Evolutionary conservation across 1,139 yeast genomes (phyloP), one percentile per base, ranked within the genome.

Genomic region (Suhomyces guaymorum): DNA sequence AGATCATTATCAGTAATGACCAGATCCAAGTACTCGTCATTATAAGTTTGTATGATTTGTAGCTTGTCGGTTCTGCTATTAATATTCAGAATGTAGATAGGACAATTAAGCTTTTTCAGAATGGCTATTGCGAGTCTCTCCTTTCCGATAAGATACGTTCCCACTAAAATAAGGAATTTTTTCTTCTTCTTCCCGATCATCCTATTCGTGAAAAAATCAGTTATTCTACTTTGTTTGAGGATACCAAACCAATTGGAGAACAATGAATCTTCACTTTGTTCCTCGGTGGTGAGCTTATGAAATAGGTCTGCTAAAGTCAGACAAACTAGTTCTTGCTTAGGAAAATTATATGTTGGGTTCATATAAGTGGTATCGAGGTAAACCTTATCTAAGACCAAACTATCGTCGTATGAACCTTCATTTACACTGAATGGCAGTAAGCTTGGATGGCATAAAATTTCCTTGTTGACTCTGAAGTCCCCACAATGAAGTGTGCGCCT

Each of bases 101-200:
- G 51, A 70, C 73, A 66, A 7, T 40, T 33, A 12, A 87, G 54
- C n/a, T 54, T 53, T 28, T 72, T 60, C 52, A 90, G 92, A 20
- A 87, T 70, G 1, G 78, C 68, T 7, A 87, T 61, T 0, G 96
- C 97, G 17, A 92, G 57, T 39, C 81, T 75, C 54, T 92, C 98
- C 55, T 92, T 92, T 2, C 98, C 97, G 26, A 92, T 88, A 2
- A 90, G 75, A 56, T 92, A 92, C 0, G 96, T 82, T 0, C 97
- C 97, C n/a, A 92, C 81, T 15, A 86, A 65, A 7, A 86, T 76
- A 39, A 89, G 65, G 42, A 75, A 68, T 45, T 59, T 63, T 42
- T 69, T 66, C 48, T 63, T 66, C 48, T 63, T 65, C 33, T 49
- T 55, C 18, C 35, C 32, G 30, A 36, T 41, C 24, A 47, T 28